A percentile compares a stretch with the other conserved stretches of the same genome.
Conservation (phyloP, 371 early-diverging fungal genomes). For the Mortierella sp. region DNA sequence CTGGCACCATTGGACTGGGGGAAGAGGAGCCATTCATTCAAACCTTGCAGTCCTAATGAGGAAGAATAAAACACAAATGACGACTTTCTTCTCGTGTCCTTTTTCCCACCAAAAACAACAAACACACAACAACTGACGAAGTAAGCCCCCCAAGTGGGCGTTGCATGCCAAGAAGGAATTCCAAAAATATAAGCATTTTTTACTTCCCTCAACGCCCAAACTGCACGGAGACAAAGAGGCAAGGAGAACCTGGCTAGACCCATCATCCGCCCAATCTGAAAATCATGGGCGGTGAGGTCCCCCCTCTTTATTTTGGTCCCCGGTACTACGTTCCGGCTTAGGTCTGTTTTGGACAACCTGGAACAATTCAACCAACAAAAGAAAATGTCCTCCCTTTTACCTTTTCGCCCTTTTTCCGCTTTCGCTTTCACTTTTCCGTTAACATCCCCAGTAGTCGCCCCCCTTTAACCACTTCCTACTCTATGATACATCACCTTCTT, state of each 20-base stretch:
- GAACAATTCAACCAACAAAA: not conserved
- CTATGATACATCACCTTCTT: not conserved
- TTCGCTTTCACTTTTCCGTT: not conserved
- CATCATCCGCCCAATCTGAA: not conserved
- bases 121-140: not conserved
- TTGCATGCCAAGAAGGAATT: not conserved
- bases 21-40: not conserved
- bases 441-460: not conserved
- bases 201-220: not conserved
- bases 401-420: conserved; percentile 14
- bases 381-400: not conserved
- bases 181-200: not conserved
- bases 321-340: not conserved
- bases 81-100: not conserved
- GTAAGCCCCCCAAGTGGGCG: not conserved
- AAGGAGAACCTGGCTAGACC: not conserved
- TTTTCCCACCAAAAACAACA: conserved; percentile 1
- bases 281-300: not conserved
- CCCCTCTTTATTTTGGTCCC: not conserved
- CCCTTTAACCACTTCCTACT: not conserved
- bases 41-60: not conserved
- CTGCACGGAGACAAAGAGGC: not conserved
- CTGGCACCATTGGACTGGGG: not conserved
- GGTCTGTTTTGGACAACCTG: not conserved
- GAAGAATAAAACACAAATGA: conserved; percentile 1